phyloP scores from a whole-genome alignment of 208 protist genomes.

The Trypanosoma caninum region DNA sequence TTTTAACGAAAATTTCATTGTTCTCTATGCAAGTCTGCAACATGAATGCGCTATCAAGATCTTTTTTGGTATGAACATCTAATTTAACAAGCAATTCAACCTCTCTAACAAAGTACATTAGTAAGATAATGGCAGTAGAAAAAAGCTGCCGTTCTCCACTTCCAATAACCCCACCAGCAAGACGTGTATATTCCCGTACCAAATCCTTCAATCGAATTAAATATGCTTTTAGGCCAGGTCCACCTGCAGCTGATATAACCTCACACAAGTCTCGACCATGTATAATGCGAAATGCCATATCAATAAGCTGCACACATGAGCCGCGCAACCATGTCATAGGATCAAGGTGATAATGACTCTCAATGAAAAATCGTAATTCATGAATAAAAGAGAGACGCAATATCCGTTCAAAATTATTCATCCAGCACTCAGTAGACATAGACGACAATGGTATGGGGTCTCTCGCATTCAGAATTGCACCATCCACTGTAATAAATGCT shows the following conservation, averaged over 20 bases:
- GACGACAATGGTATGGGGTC: slow-evolving; percentile 38
- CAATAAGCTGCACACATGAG: slow-evolving; percentile 66
- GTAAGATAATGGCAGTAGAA: slow-evolving; percentile 47
- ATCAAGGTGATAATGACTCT: slow-evolving; percentile 35
- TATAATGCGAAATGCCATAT: slow-evolving; percentile 63
- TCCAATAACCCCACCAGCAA: slow-evolving; percentile 26
- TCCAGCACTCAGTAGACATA: slow-evolving; percentile 57
- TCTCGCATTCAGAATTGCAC: slow-evolving; percentile 35
- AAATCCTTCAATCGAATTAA: slow-evolving; percentile 45
- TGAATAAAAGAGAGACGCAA: slow-evolving; percentile 51
- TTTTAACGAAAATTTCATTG: slow-evolving; percentile 44
- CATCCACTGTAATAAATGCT: slow-evolving; percentile 51
- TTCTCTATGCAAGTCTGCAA: slow-evolving; percentile 71
- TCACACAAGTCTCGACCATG: slow-evolving; percentile 65
- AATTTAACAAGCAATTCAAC: slow-evolving; percentile 40
- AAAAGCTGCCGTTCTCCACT: slow-evolving; percentile 19
- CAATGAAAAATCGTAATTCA: slow-evolving; percentile 40
- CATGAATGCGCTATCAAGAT: slow-evolving; percentile 66
- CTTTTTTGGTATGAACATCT: slow-evolving; percentile 39
- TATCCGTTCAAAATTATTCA: slow-evolving; percentile 53
- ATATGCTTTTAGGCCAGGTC: slow-evolving; percentile 47
- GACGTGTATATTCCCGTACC: slow-evolving; percentile 44
- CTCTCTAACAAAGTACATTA: slow-evolving; percentile 51
- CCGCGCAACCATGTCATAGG: slow-evolving; percentile 40
- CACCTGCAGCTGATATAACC: slow-evolving; percentile 47